Evolutionary conservation across 2,329 filamentous ascomycete genomes (phyloP).

Genomic region (Phaeophleospora eucalypticola): DNA sequence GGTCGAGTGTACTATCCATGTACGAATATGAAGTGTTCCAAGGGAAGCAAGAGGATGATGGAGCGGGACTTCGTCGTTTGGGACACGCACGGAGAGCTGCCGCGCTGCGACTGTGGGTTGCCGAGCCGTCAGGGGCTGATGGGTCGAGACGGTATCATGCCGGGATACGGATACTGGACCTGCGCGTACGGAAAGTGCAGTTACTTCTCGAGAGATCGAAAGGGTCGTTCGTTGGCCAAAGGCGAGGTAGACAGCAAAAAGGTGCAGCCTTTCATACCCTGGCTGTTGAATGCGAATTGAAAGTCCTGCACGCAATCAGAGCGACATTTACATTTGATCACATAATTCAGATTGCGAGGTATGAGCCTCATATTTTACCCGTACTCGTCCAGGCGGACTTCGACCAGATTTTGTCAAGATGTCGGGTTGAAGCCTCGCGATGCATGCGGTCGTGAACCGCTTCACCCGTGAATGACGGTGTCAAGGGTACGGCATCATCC

Average conservation of each 20-base stretch:
- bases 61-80: constrained; percentile 15
- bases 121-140: constrained; percentile 10
- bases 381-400: no score
- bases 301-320: no score
- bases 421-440: no score
- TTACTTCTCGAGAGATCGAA: constrained; percentile 19
- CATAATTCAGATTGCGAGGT: no score
- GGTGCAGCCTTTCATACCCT: constrained; percentile 20
- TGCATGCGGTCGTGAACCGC: no score
- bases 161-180: constrained; percentile 19
- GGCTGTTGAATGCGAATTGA: constrained; percentile 8
- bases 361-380: no score
- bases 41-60: constrained; percentile 9
- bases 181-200: constrained; percentile 19
- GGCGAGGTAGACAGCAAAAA: constrained; percentile 16
- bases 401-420: no score
- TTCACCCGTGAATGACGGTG: no score
- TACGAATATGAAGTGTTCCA: constrained; percentile 14
- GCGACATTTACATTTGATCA: no score
- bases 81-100: constrained; percentile 16
- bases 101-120: constrained; percentile 19
- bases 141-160: constrained; percentile 5
- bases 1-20: constrained; percentile 15
- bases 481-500: no score
- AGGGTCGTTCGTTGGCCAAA: constrained; percentile 15